Conservation (phyloP, 2,329 filamentous ascomycete species). For the Ophiostoma himal-ulmi region DNA sequence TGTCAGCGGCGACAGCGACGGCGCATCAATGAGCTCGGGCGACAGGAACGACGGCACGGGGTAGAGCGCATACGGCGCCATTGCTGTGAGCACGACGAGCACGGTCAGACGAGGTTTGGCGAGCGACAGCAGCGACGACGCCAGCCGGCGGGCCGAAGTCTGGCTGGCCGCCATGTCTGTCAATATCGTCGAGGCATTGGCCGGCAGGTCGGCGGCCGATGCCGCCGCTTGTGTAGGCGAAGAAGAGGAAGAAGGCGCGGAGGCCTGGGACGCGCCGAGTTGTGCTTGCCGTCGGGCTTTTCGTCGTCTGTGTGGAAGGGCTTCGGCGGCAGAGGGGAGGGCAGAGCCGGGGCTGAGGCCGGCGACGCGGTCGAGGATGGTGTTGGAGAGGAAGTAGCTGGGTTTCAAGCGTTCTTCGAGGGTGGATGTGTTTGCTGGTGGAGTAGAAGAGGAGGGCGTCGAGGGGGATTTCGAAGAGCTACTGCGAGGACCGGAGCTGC, state of each 20-base stretch:
- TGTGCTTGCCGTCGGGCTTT: constrained; percentile 15
- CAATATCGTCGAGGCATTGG: constrained; percentile 47
- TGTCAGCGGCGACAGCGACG: constrained; percentile 83
- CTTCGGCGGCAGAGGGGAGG: constrained; percentile 9
- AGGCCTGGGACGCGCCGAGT: not conserved
- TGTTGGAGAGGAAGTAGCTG: constrained; percentile 36
- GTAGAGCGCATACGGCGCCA: constrained; percentile 86
- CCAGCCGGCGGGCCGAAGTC: constrained; percentile 54
- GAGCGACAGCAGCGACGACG: constrained; percentile 80
- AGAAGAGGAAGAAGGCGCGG: not conserved
- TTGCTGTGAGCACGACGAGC: constrained; percentile 84
- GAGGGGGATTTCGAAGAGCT: not conserved
- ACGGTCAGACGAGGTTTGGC: constrained; percentile 93
- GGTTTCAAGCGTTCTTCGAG: constrained; percentile 28
- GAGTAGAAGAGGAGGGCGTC: not conserved
- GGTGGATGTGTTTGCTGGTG: not conserved
- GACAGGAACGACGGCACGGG: constrained; percentile 82
- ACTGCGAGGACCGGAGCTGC: constrained; percentile 6
- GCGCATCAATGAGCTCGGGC: constrained; percentile 50
- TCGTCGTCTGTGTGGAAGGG: constrained; percentile 26
- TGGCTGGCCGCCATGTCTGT: constrained; percentile 47
- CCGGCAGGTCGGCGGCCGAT: constrained; percentile 27
- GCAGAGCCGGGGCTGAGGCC: constrained; percentile 17
- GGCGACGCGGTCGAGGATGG: constrained; percentile 30
- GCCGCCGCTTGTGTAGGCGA: too few relatives aligned